A percentile compares a stretch with the other conserved stretches of the same genome.
phyloP scores from a whole-genome alignment of 306 rosid species.

The Begonia fuchsioides region DNA sequence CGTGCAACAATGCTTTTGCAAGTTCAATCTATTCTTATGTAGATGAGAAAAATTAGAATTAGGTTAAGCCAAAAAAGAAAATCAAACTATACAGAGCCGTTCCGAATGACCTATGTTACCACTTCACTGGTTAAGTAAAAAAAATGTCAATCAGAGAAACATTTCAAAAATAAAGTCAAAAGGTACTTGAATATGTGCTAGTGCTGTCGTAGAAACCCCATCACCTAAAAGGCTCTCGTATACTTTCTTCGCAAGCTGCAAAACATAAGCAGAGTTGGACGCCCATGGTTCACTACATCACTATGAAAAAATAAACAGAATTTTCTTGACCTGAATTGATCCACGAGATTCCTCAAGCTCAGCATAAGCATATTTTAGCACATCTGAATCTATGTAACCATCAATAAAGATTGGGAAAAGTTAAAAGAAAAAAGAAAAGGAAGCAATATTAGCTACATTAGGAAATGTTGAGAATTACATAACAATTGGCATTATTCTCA shows the following conservation, averaged over 20 bases:
- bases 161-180: not conserved
- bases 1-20: no score
- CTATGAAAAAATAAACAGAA: slow-evolving; percentile 8
- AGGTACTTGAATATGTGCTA: slow-evolving; percentile 84
- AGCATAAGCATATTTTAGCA: slow-evolving; percentile 90
- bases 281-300: slow-evolving; percentile 7
- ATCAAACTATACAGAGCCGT: no score
- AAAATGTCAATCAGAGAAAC: slow-evolving; percentile 4
- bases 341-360: slow-evolving; percentile 99
- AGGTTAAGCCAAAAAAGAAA: no score
- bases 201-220: slow-evolving; percentile 51
- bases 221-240: slow-evolving; percentile 74
- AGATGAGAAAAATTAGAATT: no score
- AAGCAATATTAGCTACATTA: no score
- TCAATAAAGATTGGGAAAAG: no score
- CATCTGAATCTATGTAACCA: slow-evolving; percentile 39
- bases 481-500: no score
- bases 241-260: slow-evolving; percentile 87
- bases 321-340: slow-evolving; percentile 56
- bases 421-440: no score
- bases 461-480: no score
- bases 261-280: slow-evolving; percentile 9
- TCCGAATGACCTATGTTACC: no score
- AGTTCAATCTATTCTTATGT: no score
- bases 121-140: not conserved